A percentile compares a stretch with the other conserved stretches of the same genome.
Conservation (phyloP, 139 green algal species). For the Micractinium sp. region DNA sequence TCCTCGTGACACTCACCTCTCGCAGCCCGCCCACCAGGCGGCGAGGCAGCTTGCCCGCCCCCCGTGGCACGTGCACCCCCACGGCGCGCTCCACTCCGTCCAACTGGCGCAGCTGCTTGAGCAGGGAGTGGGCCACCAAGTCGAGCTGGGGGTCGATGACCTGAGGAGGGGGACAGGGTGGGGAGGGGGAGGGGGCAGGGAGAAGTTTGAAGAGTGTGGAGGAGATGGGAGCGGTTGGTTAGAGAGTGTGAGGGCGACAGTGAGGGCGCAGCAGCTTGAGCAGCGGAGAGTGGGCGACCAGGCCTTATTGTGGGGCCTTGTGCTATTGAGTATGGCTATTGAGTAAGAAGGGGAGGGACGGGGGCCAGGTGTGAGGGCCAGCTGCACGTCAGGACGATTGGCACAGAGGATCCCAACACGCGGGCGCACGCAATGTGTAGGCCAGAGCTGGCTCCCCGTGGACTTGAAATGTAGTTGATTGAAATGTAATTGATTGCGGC, state of each 20-base stretch:
- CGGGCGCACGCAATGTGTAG: too few relatives aligned
- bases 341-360: too few relatives aligned
- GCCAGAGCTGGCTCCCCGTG: neutral
- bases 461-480: too few relatives aligned
- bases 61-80: neutral
- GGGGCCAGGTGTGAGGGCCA: too few relatives aligned
- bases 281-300: neutral
- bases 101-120: conserved; percentile 28
- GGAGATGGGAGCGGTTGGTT: neutral
- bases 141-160: conserved; percentile 27
- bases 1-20: too few relatives aligned
- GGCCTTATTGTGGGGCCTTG: neutral
- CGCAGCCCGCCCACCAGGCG: conserved; percentile 23
- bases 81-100: conserved; percentile 1
- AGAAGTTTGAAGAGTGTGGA: too few relatives aligned
- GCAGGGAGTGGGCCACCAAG: neutral
- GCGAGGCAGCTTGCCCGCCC: neutral
- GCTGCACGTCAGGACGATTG: too few relatives aligned
- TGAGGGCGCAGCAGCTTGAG: neutral
- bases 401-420: too few relatives aligned
- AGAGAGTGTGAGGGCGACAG: neutral
- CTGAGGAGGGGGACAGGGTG: neutral
- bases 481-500: too few relatives aligned
- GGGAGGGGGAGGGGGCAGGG: too few relatives aligned
- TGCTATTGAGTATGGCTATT: too few relatives aligned